A percentile compares a stretch with the other conserved stretches of the same genome.
These are phyloP conservation scores for Lichina pygmaea DNA, from an alignment of 495 filamentous ascomycete species.

Conservation along the genomic window DNA sequence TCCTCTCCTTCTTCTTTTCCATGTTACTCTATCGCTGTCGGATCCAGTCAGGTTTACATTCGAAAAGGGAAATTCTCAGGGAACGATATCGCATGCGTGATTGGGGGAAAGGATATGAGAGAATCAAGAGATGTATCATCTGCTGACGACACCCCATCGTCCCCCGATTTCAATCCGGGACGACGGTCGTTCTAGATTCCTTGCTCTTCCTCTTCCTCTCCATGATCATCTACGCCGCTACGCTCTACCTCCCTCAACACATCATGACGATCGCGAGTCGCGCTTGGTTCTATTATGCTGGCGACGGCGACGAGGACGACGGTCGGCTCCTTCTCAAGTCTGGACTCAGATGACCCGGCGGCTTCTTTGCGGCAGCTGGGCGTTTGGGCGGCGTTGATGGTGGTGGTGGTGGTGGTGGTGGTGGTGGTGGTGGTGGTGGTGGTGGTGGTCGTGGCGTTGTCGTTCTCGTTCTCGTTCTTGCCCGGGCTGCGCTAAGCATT, in stretches of 20 bases:
- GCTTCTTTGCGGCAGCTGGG: too few relatives aligned
- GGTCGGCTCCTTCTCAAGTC: background rate
- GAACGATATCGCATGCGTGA: too few relatives aligned
- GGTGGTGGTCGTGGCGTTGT: too few relatives aligned
- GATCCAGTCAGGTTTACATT: too few relatives aligned
- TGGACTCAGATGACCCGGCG: too few relatives aligned
- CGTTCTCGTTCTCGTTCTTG: too few relatives aligned
- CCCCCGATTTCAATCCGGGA: too few relatives aligned
- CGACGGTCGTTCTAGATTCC: conserved; percentile 30
- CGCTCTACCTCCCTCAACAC: conserved; percentile 83
- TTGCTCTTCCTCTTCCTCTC: conserved; percentile 66
- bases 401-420: too few relatives aligned
- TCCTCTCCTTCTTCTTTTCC: conserved; percentile 61
- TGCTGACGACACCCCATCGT: too few relatives aligned
- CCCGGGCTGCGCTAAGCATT: too few relatives aligned
- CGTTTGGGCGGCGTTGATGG: too few relatives aligned
- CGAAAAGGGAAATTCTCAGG: background rate
- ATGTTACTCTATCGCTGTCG: conserved; percentile 74
- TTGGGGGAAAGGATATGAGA: background rate
- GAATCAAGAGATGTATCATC: background rate
- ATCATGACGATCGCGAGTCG: conserved; percentile 48
- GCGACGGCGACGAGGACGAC: conserved; percentile 25
- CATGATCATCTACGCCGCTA: conserved; percentile 60
- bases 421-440: too few relatives aligned
- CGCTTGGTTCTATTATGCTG: conserved; percentile 82